Base-by-base conservation (phyloP, 805 yeast genomes). In the Yamadazyma takamatsuzukensis region DNA sequence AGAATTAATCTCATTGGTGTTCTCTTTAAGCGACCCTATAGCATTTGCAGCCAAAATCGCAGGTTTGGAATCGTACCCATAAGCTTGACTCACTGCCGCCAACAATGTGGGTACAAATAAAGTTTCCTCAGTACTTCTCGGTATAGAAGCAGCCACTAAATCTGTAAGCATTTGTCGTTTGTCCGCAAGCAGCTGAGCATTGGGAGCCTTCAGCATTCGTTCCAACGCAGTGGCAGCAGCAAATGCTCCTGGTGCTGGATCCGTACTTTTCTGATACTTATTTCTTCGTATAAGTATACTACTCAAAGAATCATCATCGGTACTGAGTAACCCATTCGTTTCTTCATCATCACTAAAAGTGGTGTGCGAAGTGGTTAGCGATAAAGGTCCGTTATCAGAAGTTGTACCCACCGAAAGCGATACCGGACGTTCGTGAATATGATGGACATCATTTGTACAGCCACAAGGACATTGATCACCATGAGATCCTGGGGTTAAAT, bases 41-140 rank as follows among this genome's bases (percentile, higher is more conserved):
- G 88, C 71, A 37, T 80, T 73, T 4, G 88, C 87, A 0, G 90
- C 77, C 35, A 78, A 59, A 10, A 77, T 64, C n/a, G 87, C 79
- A 1, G 85, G 80, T 40, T 74, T 77, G 1, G 87, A 79, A 31
- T 76, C 72, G 51, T 79, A 80, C 0, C 93, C 90, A 54, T 78
- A 83, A 2, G 70, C 74, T 45, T 78, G 78, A 37, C 86, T 81
- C 30, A 83, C 69, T 35, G 77, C 72, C 5, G 87, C 83, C 38
- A 83, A 59, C 30, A 83, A 55, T 6, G 84, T 77, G 0, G 93
- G 90, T 22, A 81, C 76, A 45, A 82, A 80, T 25, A 83, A 58
- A 0, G 87, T 82, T 50, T 83, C 93, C 45, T 81, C 89, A 0
- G 90, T 83, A 12, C 83, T 74, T 49, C 93, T 63, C 5, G 90